Base-by-base conservation (phyloP, 2,329 filamentous ascomycete genomes). In the Zymoseptoria tritici region DNA sequence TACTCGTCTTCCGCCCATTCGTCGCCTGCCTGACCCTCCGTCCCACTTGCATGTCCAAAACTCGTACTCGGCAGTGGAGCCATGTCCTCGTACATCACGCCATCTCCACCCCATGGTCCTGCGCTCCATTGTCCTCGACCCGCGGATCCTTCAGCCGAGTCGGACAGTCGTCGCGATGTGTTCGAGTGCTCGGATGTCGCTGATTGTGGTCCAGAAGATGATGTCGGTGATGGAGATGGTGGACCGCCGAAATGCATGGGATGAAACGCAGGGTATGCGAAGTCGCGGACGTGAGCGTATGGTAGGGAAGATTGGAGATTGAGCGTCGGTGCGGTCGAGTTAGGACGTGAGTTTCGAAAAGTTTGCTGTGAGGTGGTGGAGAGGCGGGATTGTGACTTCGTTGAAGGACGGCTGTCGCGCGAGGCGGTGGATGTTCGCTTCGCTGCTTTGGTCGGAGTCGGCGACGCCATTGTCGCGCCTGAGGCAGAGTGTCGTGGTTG, bases 231-330 rank as follows among this genome's bases (percentile, higher is more conserved):
- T 11, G 52, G 21, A 53, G 22, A 9, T 6, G 22, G 52, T 53
- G 22, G 21, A 9, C 31, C 49, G 1, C 94, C 94, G 80, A 96
- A 96, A 78, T 97, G 94, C 75, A 97, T 81, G 51, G 90, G 91
- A 74, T 97, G 90, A 58, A 83, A 81, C 24, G 83, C 73, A 31
- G 90, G 85, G 73, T 97, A 99, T 67, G 94, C 94, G 77, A 97
- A 99, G 80, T 99, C 94, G 70, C 94, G 88, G 65, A 99, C 92
- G 52, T 90, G 81, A n/a, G 91, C 86, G 74, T 97, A 97, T 6
- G 89, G 76, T 19, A 97, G 83, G 72, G 86, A 96, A 60, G 91
- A 94, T 68, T 91, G 88, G 75, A 91, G 94, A n/a, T 46, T 46
- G 69, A 88, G 80, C 16, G 91, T 89, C 71, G 94, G 93, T 63